Conservation (phyloP, 2,329 filamentous ascomycete species). For the Aspergillus glaucus region DNA sequence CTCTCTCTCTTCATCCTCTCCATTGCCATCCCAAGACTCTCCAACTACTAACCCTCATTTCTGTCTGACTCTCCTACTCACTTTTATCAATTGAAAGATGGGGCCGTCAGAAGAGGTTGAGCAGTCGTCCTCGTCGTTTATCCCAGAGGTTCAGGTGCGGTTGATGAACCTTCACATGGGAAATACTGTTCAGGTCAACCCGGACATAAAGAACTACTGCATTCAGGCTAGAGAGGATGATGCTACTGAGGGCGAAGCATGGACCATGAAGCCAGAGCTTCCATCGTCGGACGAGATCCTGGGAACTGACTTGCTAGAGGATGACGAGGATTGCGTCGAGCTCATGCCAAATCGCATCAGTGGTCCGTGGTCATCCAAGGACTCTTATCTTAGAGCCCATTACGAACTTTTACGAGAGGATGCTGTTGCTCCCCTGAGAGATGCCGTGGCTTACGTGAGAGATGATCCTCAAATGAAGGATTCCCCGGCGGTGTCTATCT, state of each 20-base stretch:
- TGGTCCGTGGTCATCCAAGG: constrained; percentile 54
- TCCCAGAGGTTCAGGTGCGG: background rate
- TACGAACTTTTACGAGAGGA: constrained; percentile 74
- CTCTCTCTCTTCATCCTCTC: background rate
- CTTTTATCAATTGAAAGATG: background rate
- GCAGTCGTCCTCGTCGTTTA: background rate
- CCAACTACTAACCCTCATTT: background rate
- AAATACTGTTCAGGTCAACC: constrained; percentile 14
- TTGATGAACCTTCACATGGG: background rate
- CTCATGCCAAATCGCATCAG: constrained; percentile 51
- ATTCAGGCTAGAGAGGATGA: constrained; percentile 9
- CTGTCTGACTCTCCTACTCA: too few relatives aligned
- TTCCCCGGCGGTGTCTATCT: constrained; percentile 54
- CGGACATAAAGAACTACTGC: constrained; percentile 26
- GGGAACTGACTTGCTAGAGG: constrained; percentile 12
- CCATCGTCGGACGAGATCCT: constrained; percentile 37
- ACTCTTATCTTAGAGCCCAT: constrained; percentile 64
- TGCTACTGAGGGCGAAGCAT: constrained; percentile 13
- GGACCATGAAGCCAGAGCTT: constrained; percentile 35
- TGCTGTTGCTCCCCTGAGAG: constrained; percentile 60
- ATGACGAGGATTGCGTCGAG: constrained; percentile 23
- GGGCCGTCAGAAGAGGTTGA: background rate
- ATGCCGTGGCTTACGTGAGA: constrained; percentile 56
- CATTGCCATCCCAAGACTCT: background rate
- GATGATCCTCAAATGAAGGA: constrained; percentile 53